phyloP scores from a whole-genome alignment of 768 basidiomycete genomes.

The Termitomyces bulborhizus region DNA sequence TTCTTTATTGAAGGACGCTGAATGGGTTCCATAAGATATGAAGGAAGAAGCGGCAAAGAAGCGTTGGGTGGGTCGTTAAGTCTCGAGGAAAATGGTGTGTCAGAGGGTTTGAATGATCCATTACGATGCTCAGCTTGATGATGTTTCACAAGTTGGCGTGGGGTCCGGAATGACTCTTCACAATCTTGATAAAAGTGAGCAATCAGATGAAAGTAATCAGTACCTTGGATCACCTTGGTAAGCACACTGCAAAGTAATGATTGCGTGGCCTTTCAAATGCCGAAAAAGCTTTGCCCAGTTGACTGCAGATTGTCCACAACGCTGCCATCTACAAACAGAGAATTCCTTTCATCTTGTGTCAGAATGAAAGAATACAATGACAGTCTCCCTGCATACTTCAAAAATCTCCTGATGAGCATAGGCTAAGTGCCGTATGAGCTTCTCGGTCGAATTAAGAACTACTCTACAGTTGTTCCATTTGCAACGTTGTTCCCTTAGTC shows the following conservation, averaged over 20 bases:
- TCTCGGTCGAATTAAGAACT: conserved; percentile 46
- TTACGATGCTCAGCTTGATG: conserved; percentile 33
- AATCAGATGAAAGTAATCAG: not conserved
- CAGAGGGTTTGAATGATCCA: conserved; percentile 26
- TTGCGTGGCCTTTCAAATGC: conserved; percentile 53
- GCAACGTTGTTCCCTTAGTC: conserved; percentile 43
- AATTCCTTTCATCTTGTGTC: conserved; percentile 10
- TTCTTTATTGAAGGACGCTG: conserved; percentile 20
- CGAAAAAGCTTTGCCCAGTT: conserved; percentile 27
- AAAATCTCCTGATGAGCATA: conserved; percentile 11
- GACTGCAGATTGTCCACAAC: conserved; percentile 42
- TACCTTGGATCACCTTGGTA: conserved; percentile 38
- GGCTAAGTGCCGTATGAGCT: conserved; percentile 43
- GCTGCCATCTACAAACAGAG: conserved; percentile 50
- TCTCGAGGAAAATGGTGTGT: conserved; percentile 24
- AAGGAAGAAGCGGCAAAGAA: conserved; percentile 36
- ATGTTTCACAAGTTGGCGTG: conserved; percentile 45
- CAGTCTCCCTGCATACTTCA: not conserved
- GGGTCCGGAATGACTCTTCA: conserved; percentile 37
- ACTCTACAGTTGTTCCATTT: conserved; percentile 55
- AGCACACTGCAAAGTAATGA: conserved; percentile 36
- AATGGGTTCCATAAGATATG: conserved; percentile 44
- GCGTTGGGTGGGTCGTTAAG: conserved; percentile 26
- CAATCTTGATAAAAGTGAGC: conserved; percentile 37
- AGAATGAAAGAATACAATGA: not conserved